phyloP scores from a whole-genome alignment of 805 yeast genomes.

The Saturnispora saitoi region DNA sequence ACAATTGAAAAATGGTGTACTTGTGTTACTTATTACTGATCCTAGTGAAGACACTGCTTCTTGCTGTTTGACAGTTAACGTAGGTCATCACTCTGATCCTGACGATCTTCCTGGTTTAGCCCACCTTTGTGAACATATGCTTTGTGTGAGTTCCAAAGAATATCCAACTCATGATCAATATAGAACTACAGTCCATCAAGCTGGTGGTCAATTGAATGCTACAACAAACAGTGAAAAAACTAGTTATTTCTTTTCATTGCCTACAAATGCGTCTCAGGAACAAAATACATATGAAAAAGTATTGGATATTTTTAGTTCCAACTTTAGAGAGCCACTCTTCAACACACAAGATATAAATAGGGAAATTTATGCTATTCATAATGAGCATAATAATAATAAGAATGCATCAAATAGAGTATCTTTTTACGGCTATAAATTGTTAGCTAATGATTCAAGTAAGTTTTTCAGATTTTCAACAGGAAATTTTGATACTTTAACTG shows the following conservation, averaged over 20 bases:
- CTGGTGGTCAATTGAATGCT: conserved; percentile 59
- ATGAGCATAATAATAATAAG: conserved; percentile 56
- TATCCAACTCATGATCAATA: conserved; percentile 42
- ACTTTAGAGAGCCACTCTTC: conserved; percentile 45
- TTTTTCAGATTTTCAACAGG: conserved; percentile 65
- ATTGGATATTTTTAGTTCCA: conserved; percentile 41
- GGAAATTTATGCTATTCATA: conserved; percentile 55
- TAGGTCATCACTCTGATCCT: conserved; percentile 81
- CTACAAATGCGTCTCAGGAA: conserved; percentile 26
- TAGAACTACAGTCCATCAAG: conserved; percentile 33
- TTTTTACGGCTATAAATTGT: conserved; percentile 49
- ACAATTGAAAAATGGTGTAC: conserved; percentile 59
- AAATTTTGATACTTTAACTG: conserved; percentile 39
- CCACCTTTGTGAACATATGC: conserved; percentile 79
- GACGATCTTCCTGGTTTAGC: conserved; percentile 68
- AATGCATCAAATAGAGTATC: conserved; percentile 36
- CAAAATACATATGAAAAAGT: conserved; percentile 37
- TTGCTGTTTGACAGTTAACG: conserved; percentile 63
- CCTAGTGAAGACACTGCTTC: conserved; percentile 56
- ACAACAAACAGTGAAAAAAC: conserved; percentile 63
- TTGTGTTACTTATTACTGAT: conserved; percentile 66
- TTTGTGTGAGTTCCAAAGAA: conserved; percentile 47
- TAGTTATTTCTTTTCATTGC: conserved; percentile 54
- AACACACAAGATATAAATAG: conserved; percentile 31
- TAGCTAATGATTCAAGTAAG: conserved; percentile 41